A percentile compares a stretch with the other conserved stretches of the same genome.
Conservation (phyloP, 73 alveolate genomes). For the Effrenium voratum region DNA sequence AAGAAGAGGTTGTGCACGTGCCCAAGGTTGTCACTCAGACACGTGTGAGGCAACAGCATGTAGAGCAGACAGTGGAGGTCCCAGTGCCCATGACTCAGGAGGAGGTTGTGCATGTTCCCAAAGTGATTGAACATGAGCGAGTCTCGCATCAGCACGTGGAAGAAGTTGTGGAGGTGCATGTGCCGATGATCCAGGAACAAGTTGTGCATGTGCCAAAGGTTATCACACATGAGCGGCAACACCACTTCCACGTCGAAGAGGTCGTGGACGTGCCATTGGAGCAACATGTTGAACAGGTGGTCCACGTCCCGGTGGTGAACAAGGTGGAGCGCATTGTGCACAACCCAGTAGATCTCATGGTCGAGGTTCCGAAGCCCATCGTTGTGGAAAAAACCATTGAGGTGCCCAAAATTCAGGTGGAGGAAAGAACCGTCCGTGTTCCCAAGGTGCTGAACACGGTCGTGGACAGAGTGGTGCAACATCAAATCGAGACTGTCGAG, state of each 20-base stretch:
- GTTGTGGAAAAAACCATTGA: constrained; percentile 56
- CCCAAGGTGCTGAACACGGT: constrained; percentile 67
- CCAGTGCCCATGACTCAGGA: constrained; percentile 19
- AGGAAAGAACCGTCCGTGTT: constrained; percentile 48
- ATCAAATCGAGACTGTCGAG: constrained; percentile 53
- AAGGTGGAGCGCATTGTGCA: constrained; percentile 42
- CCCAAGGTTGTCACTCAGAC: constrained; percentile 67
- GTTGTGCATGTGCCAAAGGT: constrained; percentile 85
- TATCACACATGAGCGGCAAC: constrained; percentile 56
- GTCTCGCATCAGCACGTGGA: constrained; percentile 49
- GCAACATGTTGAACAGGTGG: constrained; percentile 62
- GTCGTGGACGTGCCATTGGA: constrained; percentile 48
- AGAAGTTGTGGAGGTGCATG: neutral
- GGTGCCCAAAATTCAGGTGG: constrained; percentile 54
- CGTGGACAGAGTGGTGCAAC: constrained; percentile 41
- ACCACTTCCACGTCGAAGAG: constrained; percentile 67
- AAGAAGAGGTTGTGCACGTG: constrained; percentile 79
- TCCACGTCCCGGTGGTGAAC: constrained; percentile 50
- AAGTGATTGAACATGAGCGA: constrained; percentile 53
- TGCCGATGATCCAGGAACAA: neutral
- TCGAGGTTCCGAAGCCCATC: constrained; percentile 64
- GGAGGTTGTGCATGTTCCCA: constrained; percentile 27
- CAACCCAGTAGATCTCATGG: constrained; percentile 64
- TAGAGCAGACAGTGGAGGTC: constrained; percentile 19
- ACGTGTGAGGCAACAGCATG: constrained; percentile 20